Conservation (phyloP, 2,329 filamentous ascomycete species). For the Drechslera avenae region DNA sequence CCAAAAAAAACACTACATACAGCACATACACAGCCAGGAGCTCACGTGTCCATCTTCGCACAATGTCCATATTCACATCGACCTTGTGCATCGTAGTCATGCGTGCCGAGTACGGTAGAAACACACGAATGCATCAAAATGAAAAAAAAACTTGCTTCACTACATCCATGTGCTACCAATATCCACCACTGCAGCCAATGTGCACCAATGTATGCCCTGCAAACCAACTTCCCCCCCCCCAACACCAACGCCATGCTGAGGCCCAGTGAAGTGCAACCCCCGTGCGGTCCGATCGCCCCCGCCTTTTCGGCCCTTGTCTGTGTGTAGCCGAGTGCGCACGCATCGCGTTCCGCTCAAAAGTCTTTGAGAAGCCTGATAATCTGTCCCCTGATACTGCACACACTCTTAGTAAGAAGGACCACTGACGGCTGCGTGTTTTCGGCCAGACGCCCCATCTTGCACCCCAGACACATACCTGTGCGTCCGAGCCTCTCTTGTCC, state of each 20-base stretch:
- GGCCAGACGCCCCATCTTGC: constrained; percentile 43
- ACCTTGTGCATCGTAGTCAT: too few relatives aligned
- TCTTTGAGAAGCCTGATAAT: constrained; percentile 27
- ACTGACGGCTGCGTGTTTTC: constrained; percentile 37
- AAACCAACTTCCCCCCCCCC: too few relatives aligned
- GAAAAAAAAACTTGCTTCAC: too few relatives aligned
- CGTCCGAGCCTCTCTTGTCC: constrained; percentile 22
- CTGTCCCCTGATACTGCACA: constrained; percentile 22
- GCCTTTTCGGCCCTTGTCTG: background rate
- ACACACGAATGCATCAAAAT: background rate
- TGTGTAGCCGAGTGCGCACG: background rate
- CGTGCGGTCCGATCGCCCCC: background rate
- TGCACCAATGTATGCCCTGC: too few relatives aligned
- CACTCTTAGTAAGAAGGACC: constrained; percentile 25
- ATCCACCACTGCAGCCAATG: too few relatives aligned
- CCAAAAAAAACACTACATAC: too few relatives aligned
- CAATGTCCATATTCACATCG: background rate
- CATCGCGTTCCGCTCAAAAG: constrained; percentile 17
- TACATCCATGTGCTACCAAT: background rate
- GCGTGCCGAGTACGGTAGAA: too few relatives aligned
- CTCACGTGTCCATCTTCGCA: background rate
- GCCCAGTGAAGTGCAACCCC: too few relatives aligned
- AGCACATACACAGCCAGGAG: background rate
- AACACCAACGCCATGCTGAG: too few relatives aligned
- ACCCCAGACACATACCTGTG: constrained; percentile 44